Conservation (phyloP, 176 grass and related monocot genomes). For the Elaeis guineensis region DNA sequence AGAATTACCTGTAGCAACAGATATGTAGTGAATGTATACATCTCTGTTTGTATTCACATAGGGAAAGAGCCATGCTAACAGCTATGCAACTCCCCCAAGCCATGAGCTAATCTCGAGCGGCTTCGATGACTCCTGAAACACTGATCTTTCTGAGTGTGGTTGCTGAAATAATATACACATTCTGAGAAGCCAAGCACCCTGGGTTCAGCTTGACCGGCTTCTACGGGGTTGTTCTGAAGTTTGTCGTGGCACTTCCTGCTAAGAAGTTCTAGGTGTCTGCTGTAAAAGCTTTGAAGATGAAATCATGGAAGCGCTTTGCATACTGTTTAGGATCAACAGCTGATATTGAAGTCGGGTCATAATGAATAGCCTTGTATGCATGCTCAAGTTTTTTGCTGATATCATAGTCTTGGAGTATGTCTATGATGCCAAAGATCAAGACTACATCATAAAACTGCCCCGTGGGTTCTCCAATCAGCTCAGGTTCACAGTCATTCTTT, state of each 20-base stretch:
- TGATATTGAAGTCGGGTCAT: constrained; percentile 38
- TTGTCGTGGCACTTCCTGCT: no score
- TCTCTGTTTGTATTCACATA: constrained; percentile 3
- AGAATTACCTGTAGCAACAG: neutral
- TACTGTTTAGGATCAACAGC: constrained; percentile 41
- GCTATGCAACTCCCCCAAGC: neutral
- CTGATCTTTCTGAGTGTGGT: no score
- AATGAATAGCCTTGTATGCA: constrained; percentile 41
- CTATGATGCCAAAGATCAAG: constrained; percentile 38
- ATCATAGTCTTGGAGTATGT: constrained; percentile 31
- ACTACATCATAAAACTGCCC: constrained; percentile 36
- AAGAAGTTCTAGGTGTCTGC: constrained; percentile 13
- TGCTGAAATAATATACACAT: no score
- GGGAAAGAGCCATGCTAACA: neutral
- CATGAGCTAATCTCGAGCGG: neutral
- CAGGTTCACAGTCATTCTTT: constrained; percentile 6
- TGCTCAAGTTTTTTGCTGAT: constrained; percentile 33
- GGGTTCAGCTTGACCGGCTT: no score
- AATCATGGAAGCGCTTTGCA: constrained; percentile 33
- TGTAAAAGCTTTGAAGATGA: constrained; percentile 34
- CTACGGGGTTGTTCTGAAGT: no score
- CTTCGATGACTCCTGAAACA: no score
- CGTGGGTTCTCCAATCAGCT: constrained; percentile 31
- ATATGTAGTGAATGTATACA: constrained; percentile 16
- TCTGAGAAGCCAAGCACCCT: no score